Evolutionary conservation across 352 stramenopile genomes (phyloP).

Genomic region (Globisporangium uncinulatum): DNA sequence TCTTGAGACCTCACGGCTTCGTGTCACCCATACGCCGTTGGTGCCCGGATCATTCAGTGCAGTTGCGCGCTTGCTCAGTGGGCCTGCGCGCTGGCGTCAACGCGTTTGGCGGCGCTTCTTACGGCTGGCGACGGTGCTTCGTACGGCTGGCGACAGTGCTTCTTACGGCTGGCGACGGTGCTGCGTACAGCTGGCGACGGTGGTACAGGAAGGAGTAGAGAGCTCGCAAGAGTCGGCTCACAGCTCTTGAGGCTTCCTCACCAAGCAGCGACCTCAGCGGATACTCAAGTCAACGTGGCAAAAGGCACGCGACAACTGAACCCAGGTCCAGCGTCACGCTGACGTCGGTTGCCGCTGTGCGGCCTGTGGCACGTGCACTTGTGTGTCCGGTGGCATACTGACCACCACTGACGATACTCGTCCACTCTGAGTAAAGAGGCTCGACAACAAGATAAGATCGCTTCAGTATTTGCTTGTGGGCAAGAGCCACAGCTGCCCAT

Average conservation of each 20-base stretch:
- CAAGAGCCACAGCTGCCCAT: no score
- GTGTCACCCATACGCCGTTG: background rate
- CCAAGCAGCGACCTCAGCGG: background rate
- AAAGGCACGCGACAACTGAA: slow-evolving; percentile 6
- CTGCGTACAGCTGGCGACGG: background rate
- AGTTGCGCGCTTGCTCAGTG: background rate
- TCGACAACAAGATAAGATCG: no score
- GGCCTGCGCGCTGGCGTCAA: background rate
- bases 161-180: no score
- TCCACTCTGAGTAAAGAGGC: no score
- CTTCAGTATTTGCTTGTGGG: no score
- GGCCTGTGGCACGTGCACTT: slow-evolving; percentile 1
- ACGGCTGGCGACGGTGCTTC: no score
- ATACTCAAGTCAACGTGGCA: background rate
- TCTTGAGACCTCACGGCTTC: background rate
- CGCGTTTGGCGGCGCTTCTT: background rate
- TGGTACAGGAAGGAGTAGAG: background rate
- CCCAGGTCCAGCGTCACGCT: background rate
- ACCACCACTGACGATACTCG: no score
- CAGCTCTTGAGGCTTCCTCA: background rate
- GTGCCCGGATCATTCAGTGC: background rate
- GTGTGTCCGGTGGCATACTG: background rate
- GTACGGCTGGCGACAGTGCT: no score
- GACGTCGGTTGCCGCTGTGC: background rate
- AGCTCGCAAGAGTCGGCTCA: background rate